Base-by-base conservation (phyloP, 1,284 basidiomycete genomes). In the Rhodotorula sp. region DNA sequence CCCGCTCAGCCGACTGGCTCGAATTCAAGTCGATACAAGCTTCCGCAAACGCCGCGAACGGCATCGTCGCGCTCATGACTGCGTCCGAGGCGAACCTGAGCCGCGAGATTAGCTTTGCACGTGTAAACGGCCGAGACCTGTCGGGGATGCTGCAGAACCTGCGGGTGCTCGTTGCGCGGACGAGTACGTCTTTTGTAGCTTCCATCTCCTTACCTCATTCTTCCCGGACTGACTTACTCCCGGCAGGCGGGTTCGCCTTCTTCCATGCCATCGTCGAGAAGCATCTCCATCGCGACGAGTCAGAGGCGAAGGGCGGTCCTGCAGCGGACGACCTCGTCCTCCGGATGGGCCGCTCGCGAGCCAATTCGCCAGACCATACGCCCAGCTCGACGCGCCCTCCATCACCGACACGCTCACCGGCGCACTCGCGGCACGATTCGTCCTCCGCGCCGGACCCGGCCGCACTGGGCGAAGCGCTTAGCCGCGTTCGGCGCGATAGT, bases 211-310 rank as follows among this genome's bases (percentile, higher is more conserved):
- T 44, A 12, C 44, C 13, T 44, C 13, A 19, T 19, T 13, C 39
- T 17, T 19, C 7, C 19, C 44, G 44, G 15, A 19, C 13, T 44
- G 44, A 44, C 44, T 44, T 17, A 4, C 39, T 7, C 13, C 19
- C 19, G 5, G 44, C 44, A 44, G 44, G 44, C 32, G 75, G 75
- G 8, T 76, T 76, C 54, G 65, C 71, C 19, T 59, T 62, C 2
- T 76, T 76, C 63, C 75, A 75, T 69, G 70, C 72, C 32, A 61
- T 75, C 25, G 71, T 76, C 39, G 73, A 75, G 60, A 71, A 72
- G 59, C 75, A 76, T 37, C 67, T 76, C 4, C 75, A 76, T 21
- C 73, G 75, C 8, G 75, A 72, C 10, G 46, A 44, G 37, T 69
- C 73, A 21, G 69, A 75, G 15, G 59, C 67, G 4, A 74, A 76